Base-by-base conservation (phyloP, 805 yeast species). In the Ogataea henricii region DNA sequence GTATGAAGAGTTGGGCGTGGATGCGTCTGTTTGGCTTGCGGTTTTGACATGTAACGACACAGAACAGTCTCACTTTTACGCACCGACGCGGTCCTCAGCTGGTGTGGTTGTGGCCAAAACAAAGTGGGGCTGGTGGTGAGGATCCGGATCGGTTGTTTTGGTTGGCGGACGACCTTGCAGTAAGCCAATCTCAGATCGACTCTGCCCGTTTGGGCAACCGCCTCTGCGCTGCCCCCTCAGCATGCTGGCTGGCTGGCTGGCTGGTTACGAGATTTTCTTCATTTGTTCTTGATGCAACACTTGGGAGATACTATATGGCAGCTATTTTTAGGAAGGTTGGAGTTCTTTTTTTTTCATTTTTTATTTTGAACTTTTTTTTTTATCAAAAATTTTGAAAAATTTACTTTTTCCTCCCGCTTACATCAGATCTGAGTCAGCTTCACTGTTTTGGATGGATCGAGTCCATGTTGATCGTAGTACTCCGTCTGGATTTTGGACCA, bases 401-500 rank as follows among this genome's bases (percentile, higher is more conserved):
- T 25, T 29, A 8, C 26, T n/a, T 30, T 30, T 14, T n/a, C 16
- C 8, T 33, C 20, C 27, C 25, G 35, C 18, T 23, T 12, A 14
- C 16, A 6, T 46, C 41, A 76, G 20, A 77, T 69, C 55, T 83
- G 87, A 2, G 84, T 76, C 44, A 82, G 65, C 47, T 77, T 71
- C n/a, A 72, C 57, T 20, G 63, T 62, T 14, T 62, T 63, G 41
- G 59, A 49, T 6, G 71, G 74, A 12, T 72, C 73, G 30, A 84
- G 78, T 43, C 59, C 56, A 46, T 74, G 63, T 13, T 65, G 62
- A 27, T 64, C 61, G 44, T 68, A 68, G 57, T 83, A 88, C 54
- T 89, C 96, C 38, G 70, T 59, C 30, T 86, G 77, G 45, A 90
- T 64, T 55, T 82, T 79, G 1, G 88, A 88, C 96, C 98, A 90